Base-by-base conservation (phyloP, 1,284 basidiomycete species). In the Somion occarium region DNA sequence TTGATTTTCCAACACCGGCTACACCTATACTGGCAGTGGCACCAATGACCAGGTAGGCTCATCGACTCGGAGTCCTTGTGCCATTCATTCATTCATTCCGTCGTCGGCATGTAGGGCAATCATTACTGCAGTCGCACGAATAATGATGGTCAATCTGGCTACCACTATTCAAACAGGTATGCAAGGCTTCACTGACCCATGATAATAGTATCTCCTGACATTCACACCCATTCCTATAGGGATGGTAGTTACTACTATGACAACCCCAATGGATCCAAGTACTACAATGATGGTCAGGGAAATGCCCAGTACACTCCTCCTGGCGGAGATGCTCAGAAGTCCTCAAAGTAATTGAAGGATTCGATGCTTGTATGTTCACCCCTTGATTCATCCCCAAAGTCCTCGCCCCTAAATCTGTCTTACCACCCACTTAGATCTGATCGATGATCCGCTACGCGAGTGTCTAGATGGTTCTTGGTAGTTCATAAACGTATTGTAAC, bases 161-260 rank as follows among this genome's bases (percentile, higher is more conserved):
- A 64, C 49, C 65, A 65, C 48, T 64, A 65, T 55, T 62, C 58
- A 38, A 66, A 65, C 60, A 38, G 51, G 63, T 65, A 49, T 18
- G 59, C 51, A 7, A 15, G 3, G 18, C 15, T n/a, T 43, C 25
- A 4, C n/a, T 23, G 15, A 1, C 30, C 2, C 30, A 9, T 5
- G 3, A 1, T 11, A 25, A 20, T 11, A 19, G 9, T 9, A 4
- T 23, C 30, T n/a, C 18, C 24, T 26, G 4, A 5, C 23, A 12
- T 26, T 20, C 34, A 44, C 24, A 26, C 15, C 9, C n/a, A 3
- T 42, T 11, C 37, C 30, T 5, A 23, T 42, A 64, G 60, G n/a
- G 51, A 64, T 34, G 62, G 62, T 5, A 60, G 62, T 50, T 63
- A 61, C 51, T 62, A 61, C 53, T 61, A 64, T 54, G 46, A 44